Conservation (phyloP, 768 basidiomycete species). For the Lentinula lateritia region DNA sequence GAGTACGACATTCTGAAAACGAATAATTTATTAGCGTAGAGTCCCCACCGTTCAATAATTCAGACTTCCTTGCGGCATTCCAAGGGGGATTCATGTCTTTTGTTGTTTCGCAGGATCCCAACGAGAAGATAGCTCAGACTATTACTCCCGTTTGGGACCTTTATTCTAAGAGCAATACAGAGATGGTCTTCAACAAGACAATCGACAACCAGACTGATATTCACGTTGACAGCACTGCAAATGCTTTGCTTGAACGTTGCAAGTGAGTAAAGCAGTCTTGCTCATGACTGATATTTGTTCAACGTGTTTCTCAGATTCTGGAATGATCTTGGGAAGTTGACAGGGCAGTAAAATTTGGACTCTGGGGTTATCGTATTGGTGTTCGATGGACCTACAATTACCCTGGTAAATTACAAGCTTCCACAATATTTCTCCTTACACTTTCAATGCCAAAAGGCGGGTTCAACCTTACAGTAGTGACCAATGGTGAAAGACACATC, state of each 20-base stretch:
- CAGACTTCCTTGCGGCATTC: slow-evolving; percentile 17
- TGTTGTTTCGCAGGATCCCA: slow-evolving; percentile 14
- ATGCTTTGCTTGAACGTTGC: slow-evolving; percentile 16
- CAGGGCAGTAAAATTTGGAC: background rate
- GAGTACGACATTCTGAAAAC: no score
- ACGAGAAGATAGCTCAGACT: slow-evolving; percentile 12
- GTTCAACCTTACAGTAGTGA: slow-evolving; percentile 47
- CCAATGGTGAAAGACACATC: slow-evolving; percentile 59
- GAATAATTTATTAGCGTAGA: background rate
- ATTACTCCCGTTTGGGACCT: slow-evolving; percentile 15
- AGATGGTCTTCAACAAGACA: slow-evolving; percentile 26
- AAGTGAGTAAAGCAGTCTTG: slow-evolving; percentile 6
- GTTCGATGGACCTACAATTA: background rate
- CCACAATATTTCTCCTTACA: slow-evolving; percentile 51
- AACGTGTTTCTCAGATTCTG: slow-evolving; percentile 5
- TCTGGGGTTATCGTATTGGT: no score
- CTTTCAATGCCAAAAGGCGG: slow-evolving; percentile 51
- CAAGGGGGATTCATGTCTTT: slow-evolving; percentile 16
- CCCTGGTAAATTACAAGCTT: slow-evolving; percentile 44
- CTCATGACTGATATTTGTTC: background rate
- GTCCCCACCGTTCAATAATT: slow-evolving; percentile 14
- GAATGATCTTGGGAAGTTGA: slow-evolving; percentile 3
- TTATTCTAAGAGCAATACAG: slow-evolving; percentile 7
- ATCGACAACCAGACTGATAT: slow-evolving; percentile 9
- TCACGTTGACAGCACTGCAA: slow-evolving; percentile 11